Conservation (phyloP, 345 rosid species). For the Lagerstroemia speciosa region DNA sequence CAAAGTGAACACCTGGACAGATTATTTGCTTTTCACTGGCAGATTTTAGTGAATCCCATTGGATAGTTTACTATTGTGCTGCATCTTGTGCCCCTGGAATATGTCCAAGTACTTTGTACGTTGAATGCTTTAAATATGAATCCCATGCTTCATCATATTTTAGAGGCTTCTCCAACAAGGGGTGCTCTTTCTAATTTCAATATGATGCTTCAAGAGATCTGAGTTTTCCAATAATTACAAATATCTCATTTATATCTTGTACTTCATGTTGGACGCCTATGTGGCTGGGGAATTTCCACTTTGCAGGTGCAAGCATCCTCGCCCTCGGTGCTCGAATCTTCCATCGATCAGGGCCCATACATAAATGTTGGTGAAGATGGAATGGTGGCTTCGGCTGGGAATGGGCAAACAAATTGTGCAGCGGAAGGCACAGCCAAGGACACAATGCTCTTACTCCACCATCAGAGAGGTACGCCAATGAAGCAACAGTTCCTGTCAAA, state of each 20-base stretch:
- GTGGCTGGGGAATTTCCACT: neutral
- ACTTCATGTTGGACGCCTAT: neutral
- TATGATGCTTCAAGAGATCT: neutral
- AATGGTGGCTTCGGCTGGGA: constrained; percentile 48
- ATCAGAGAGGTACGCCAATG: neutral
- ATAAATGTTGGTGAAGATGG: constrained; percentile 54
- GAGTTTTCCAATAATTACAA: neutral
- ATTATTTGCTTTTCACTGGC: too few species aligned
- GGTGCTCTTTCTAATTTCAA: too few species aligned
- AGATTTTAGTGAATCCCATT: too few species aligned
- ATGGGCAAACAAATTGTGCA: constrained; percentile 20
- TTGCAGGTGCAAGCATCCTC: constrained; percentile 25
- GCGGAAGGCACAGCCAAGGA: constrained; percentile 16
- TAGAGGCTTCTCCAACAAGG: too few species aligned
- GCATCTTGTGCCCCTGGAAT: too few species aligned
- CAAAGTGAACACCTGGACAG: too few species aligned
- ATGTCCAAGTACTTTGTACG: too few species aligned
- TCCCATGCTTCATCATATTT: too few species aligned
- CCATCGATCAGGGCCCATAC: constrained; percentile 62
- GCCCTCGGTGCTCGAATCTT: constrained; percentile 24
- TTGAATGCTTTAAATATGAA: too few species aligned
- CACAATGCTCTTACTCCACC: constrained; percentile 9
- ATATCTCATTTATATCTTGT: neutral
- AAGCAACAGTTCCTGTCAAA: constrained; percentile 15
- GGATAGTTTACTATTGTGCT: too few species aligned